Percentiles rank a stretch among this genome's conserved stretches.
Evolutionary conservation across 2,329 filamentous ascomycete genomes (phyloP).

Genomic region (Fusarium clavum): DNA sequence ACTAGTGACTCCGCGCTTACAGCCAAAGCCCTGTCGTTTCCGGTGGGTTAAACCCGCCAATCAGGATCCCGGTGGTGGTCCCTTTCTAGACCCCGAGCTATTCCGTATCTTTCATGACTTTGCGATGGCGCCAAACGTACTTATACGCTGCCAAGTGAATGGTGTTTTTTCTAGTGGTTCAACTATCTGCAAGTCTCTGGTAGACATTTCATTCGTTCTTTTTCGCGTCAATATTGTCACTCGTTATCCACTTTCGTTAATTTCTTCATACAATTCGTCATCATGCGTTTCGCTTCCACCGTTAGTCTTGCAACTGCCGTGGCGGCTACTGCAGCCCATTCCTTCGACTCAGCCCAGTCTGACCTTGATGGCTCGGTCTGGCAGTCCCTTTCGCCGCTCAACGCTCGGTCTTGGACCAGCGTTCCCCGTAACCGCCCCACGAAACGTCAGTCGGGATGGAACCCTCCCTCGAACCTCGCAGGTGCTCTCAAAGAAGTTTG

Average conservation of each 20-base stretch:
- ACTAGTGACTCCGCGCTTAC: not conserved
- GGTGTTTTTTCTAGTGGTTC: too few species aligned
- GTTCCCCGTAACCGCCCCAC: slow-evolving; percentile 41
- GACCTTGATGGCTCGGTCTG: slow-evolving; percentile 49
- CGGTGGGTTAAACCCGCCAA: not conserved
- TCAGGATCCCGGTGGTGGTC: not conserved
- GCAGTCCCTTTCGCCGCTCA: slow-evolving; percentile 37
- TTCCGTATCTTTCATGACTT: not conserved
- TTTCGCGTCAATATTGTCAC: not conserved
- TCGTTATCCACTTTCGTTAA: slow-evolving; percentile 16
- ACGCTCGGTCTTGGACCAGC: slow-evolving; percentile 19
- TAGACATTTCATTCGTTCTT: slow-evolving; percentile 24
- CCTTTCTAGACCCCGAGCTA: not conserved
- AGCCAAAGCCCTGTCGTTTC: not conserved
- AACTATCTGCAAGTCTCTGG: slow-evolving; percentile 9
- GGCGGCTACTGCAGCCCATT: slow-evolving; percentile 36
- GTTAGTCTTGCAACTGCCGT: slow-evolving; percentile 40
- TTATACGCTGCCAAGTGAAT: not conserved
- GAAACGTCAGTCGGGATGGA: slow-evolving; percentile 48
- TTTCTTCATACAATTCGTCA: not conserved
- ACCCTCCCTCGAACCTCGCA: slow-evolving; percentile 44
- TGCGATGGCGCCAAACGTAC: not conserved
- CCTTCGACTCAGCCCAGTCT: slow-evolving; percentile 35
- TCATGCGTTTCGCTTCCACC: slow-evolving; percentile 44
- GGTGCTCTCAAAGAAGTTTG: slow-evolving; percentile 48